A percentile compares a stretch with the other conserved stretches of the same genome.
phyloP scores from a whole-genome alignment of 768 basidiomycete genomes.

The Mycena rosella region DNA sequence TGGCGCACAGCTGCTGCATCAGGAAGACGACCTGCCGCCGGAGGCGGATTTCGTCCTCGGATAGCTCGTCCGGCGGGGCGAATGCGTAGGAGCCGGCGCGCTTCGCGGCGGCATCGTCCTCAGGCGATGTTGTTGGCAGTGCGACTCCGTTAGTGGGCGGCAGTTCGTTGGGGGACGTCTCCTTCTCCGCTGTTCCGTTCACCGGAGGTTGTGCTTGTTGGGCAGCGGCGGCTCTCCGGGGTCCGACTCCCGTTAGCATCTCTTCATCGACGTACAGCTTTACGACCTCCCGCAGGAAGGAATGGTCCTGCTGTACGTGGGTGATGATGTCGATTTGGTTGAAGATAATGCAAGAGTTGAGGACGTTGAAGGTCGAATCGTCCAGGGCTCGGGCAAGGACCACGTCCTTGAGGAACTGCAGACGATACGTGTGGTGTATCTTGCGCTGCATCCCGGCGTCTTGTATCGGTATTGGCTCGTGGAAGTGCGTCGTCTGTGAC shows the following conservation, averaged over 20 bases:
- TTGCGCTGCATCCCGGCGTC: constrained; percentile 84
- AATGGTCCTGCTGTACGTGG: constrained; percentile 83
- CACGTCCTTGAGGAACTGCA: constrained; percentile 98
- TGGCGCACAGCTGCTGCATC: constrained; percentile 91
- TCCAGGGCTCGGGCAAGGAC: constrained; percentile 95
- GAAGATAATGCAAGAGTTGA: constrained; percentile 98
- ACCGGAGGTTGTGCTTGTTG: constrained; percentile 35
- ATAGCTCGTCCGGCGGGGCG: constrained; percentile 66
- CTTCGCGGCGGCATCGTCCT: constrained; percentile 46
- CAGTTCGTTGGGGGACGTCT: constrained; percentile 49
- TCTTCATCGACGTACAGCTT: constrained; percentile 81
- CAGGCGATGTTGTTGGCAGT: constrained; percentile 6
- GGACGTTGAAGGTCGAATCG: constrained; percentile 96
- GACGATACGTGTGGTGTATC: constrained; percentile 96
- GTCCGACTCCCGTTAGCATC: constrained; percentile 60
- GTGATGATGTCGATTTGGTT: constrained; percentile 99
- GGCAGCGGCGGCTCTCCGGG: constrained; percentile 48
- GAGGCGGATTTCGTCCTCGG: constrained; percentile 66
- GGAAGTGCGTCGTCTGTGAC: constrained; percentile 83
- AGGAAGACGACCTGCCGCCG: constrained; percentile 87
- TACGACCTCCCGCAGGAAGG: constrained; percentile 85
- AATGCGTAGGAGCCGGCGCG: constrained; percentile 60
- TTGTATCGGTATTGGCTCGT: constrained; percentile 88
- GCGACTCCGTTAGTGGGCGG: constrained; percentile 31
- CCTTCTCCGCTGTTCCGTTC: constrained; percentile 54